Evolutionary conservation across 2,329 filamentous ascomycete species (phyloP).

Genomic region (Xylariaceae sp.): DNA sequence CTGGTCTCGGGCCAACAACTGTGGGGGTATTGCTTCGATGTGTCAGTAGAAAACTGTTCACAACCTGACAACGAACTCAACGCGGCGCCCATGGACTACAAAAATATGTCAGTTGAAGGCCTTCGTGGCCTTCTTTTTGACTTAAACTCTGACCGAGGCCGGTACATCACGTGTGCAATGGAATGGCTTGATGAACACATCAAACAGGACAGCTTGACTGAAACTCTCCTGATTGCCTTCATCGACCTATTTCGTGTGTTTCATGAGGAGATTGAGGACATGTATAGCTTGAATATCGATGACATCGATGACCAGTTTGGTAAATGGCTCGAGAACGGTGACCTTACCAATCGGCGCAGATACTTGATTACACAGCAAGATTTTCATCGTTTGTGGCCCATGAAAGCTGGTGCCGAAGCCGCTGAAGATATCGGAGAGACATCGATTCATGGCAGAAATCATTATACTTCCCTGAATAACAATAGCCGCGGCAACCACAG

Average conservation of each 20-base stretch:
- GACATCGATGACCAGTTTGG: slow-evolving; percentile 19
- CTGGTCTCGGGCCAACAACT: too few relatives aligned
- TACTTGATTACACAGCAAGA: slow-evolving; percentile 26
- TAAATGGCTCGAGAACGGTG: slow-evolving; percentile 20
- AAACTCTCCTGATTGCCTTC: slow-evolving; percentile 18
- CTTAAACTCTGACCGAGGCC: too few relatives aligned
- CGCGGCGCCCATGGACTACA: too few relatives aligned
- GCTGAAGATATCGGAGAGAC: too few relatives aligned
- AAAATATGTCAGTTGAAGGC: too few relatives aligned
- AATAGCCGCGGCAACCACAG: neutral
- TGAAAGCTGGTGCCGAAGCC: slow-evolving; percentile 4
- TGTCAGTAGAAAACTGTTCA: too few relatives aligned
- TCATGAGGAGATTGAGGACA: slow-evolving; percentile 2
- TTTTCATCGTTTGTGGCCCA: slow-evolving; percentile 10
- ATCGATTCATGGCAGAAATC: too few relatives aligned
- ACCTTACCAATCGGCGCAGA: slow-evolving; percentile 23
- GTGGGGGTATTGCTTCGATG: too few relatives aligned
- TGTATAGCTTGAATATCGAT: slow-evolving; percentile 11
- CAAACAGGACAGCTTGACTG: slow-evolving; percentile 18
- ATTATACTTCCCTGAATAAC: too few relatives aligned
- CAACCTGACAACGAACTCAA: too few relatives aligned
- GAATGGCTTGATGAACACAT: slow-evolving; percentile 27
- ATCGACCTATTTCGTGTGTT: slow-evolving; percentile 16
- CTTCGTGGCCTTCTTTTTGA: too few relatives aligned
- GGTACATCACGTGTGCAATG: slow-evolving; percentile 7